Evolutionary conservation across 768 basidiomycete species (phyloP).

Genomic region (Amanita pallidorosea): DNA sequence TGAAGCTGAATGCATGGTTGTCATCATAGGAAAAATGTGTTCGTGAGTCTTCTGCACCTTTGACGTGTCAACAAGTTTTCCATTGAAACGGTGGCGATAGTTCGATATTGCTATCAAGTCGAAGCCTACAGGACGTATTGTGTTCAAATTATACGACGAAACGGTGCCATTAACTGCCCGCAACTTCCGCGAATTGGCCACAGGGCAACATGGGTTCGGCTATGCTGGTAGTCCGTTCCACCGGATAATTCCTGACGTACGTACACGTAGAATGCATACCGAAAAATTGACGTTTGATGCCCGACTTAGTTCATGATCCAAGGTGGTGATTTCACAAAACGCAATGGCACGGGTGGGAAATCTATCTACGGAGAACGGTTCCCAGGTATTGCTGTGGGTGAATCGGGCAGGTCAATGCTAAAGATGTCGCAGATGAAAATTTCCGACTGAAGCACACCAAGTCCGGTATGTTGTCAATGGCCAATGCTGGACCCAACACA

Average conservation of each 20-base stretch:
- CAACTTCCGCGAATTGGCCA: constrained; percentile 77
- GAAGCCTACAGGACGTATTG: constrained; percentile 55
- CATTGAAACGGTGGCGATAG: constrained; percentile 18
- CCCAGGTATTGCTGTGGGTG: constrained; percentile 32
- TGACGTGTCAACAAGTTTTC: background rate
- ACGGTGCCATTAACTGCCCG: constrained; percentile 70
- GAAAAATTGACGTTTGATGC: background rate
- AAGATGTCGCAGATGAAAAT: constrained; percentile 56
- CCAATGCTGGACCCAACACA: constrained; percentile 76
- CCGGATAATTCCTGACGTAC: constrained; percentile 55
- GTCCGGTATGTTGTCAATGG: constrained; percentile 62
- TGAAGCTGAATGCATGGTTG: background rate
- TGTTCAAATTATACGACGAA: constrained; percentile 78
- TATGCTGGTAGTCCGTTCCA: constrained; percentile 68
- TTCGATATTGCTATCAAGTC: constrained; percentile 57
- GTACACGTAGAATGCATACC: constrained; percentile 10
- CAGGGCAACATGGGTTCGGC: constrained; percentile 57
- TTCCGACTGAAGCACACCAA: constrained; percentile 62
- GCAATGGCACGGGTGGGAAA: constrained; percentile 73
- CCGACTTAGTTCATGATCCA: constrained; percentile 64
- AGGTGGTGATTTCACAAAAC: constrained; percentile 75
- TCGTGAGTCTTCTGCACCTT: constrained; percentile 16
- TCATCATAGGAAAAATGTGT: constrained; percentile 25
- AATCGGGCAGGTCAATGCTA: background rate
- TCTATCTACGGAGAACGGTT: constrained; percentile 83